phyloP scores from a whole-genome alignment of 192 early-diverging fungal genomes.

The Mortierella hygrophila region DNA sequence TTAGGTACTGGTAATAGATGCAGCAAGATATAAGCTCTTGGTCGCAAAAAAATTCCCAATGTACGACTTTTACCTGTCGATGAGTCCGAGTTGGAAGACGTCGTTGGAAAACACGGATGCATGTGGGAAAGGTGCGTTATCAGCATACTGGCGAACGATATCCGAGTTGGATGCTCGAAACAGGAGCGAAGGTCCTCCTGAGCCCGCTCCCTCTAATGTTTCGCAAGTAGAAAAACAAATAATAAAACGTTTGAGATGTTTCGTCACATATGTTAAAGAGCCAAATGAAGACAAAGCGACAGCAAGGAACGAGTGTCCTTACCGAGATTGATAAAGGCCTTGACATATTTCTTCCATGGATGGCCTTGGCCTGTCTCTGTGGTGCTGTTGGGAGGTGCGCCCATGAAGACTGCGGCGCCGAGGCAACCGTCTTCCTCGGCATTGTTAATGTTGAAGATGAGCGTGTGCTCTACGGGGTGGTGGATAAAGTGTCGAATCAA shows the following conservation, averaged over 20 bases:
- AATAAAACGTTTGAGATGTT: not conserved
- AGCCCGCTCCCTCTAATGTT: constrained; percentile 72
- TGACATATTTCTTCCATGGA: constrained; percentile 71
- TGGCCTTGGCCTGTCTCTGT: constrained; percentile 58
- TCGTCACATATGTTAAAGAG: not conserved
- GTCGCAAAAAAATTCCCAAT: not conserved
- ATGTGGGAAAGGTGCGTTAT: constrained; percentile 64
- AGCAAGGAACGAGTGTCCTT: not conserved
- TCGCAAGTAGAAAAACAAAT: not conserved
- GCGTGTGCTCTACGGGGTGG: constrained; percentile 68
- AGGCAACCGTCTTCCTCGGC: constrained; percentile 74
- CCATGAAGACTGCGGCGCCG: constrained; percentile 71
- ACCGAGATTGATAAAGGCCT: constrained; percentile 75
- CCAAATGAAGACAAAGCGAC: not conserved
- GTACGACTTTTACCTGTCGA: constrained; percentile 55
- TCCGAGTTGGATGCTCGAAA: constrained; percentile 62
- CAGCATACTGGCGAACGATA: constrained; percentile 58
- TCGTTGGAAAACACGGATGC: constrained; percentile 73
- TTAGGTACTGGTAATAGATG: not conserved
- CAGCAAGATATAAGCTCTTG: not conserved
- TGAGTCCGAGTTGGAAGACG: constrained; percentile 63
- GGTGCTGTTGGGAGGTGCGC: constrained; percentile 34
- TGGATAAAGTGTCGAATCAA: constrained; percentile 67
- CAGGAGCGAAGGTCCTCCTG: constrained; percentile 76
- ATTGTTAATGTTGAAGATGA: constrained; percentile 79